Evolutionary conservation across 2,329 filamentous ascomycete species (phyloP), one percentile per base, ranked within the genome.

Genomic region (Alternaria ventricosa): DNA sequence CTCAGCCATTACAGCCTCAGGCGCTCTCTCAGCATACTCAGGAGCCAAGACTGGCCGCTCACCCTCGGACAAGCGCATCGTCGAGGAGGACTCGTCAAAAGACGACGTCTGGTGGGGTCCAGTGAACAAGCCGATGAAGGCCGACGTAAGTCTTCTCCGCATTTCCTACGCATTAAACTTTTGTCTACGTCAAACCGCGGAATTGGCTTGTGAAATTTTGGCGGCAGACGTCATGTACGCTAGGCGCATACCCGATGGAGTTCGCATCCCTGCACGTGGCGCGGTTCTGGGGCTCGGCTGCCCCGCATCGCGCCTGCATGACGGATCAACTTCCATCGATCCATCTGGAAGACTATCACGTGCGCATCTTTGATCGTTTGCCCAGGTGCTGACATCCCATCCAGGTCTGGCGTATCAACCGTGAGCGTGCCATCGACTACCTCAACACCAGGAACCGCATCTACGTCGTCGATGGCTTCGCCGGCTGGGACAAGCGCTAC

Each of bases 361-460:
- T 79, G 72, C 79, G 76, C 64, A 70, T 55, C 27, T 33, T 44
- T n/a, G n/a, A n/a, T n/a, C n/a, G n/a, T n/a, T n/a, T n/a, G n/a
- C n/a, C n/a, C n/a, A n/a, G n/a, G n/a, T 59, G 22, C 64, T 69
- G 47, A 70, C 62, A 5, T 22, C 23, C 11, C 43, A 9, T 15
- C 9, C 62, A 99, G 96, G 95, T 98, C 82, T 99, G 96, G 96
- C 93, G 94, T 79, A 99, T 99, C 86, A 99, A 99, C 90, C 91
- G 96, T 76, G 96, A 99, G 84, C 94, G 96, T 86, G 96, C 96
- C 66, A 89, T 99, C 82, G 96, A 99, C 86, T 99, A 99, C 86
- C 90, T 99, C 76, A 99, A 99, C 89, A 99, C 96, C 70, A 89
- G 96, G 78, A 97, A 96, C 82, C 93, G 96, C 79, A 98, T 99